These are phyloP conservation scores for Phlebiopsis gigantea DNA, from an alignment of 768 basidiomycete species.

Conservation along the genomic window DNA sequence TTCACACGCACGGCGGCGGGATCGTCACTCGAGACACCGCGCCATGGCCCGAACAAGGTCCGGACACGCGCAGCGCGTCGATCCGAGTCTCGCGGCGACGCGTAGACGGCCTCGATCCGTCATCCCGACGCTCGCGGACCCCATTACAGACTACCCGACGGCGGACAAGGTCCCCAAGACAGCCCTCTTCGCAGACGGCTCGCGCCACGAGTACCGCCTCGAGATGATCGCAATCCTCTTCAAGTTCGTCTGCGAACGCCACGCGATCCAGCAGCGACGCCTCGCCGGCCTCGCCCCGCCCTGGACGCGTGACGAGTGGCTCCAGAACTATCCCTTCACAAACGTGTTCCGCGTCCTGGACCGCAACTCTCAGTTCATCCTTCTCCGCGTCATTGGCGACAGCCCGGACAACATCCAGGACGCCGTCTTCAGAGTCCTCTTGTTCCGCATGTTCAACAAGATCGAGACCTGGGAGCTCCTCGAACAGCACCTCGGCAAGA, in stretches of 20 bases:
- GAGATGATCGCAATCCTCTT: conserved; percentile 28
- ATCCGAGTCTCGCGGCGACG: neutral
- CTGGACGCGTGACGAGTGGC: conserved; percentile 64
- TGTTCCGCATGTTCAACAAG: conserved; percentile 70
- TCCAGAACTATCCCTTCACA: conserved; percentile 57
- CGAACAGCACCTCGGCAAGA: conserved; percentile 42
- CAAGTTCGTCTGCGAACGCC: conserved; percentile 27
- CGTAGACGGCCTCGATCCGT: neutral
- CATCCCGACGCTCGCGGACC: neutral
- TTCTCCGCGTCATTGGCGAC: conserved; percentile 63
- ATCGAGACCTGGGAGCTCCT: conserved; percentile 70
- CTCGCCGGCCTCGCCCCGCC: conserved; percentile 23
- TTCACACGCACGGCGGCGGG: neutral
- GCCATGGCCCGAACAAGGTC: neutral
- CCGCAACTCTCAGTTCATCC: conserved; percentile 62
- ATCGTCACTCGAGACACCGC: neutral
- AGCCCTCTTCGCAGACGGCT: conserved; percentile 20
- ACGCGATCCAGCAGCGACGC: conserved; percentile 24
- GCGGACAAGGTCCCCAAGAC: conserved; percentile 1
- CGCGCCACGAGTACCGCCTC: conserved; percentile 11
- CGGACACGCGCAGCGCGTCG: no score
- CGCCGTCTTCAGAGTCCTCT: conserved; percentile 62
- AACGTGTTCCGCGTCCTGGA: conserved; percentile 75
- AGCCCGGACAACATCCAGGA: conserved; percentile 58
- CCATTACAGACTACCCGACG: neutral